phyloP scores from a whole-genome alignment of 2,329 filamentous ascomycete genomes.

The Pseudogymnoascus sp. region DNA sequence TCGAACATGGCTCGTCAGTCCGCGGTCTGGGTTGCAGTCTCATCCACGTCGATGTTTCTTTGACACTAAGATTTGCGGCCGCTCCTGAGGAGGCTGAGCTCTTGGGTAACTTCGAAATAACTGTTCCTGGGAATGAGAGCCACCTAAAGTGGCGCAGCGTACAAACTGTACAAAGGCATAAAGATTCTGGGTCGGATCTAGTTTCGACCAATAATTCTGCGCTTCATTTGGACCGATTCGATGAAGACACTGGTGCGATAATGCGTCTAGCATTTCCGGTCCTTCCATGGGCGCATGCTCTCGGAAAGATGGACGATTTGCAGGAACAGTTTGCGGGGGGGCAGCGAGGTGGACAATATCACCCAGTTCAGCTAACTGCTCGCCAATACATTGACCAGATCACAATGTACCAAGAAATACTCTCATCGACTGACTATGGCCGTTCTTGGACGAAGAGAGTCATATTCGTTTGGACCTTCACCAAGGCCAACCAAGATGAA shows the following conservation, averaged over 20 bases:
- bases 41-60: constrained; percentile 53
- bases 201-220: constrained; percentile 13
- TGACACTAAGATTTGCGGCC: constrained; percentile 49
- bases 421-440: constrained; percentile 42
- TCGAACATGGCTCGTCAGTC: constrained; percentile 41
- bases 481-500: constrained; percentile 41
- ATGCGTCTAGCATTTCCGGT: constrained; percentile 24
- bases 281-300: constrained; percentile 24
- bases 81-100: constrained; percentile 54
- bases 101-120: constrained; percentile 51
- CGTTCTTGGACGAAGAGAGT: constrained; percentile 47
- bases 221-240: constrained; percentile 8
- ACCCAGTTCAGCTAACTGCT: constrained; percentile 31
- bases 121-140: constrained; percentile 39
- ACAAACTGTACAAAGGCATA: constrained; percentile 49
- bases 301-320: constrained; percentile 20
- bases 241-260: constrained; percentile 17
- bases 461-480: constrained; percentile 57
- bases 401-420: constrained; percentile 61
- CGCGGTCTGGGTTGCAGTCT: constrained; percentile 48
- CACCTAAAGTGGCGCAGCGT: constrained; percentile 51
- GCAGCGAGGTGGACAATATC: constrained; percentile 37
- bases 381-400: constrained; percentile 52
- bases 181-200: constrained; percentile 38
- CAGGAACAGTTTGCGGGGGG: constrained; percentile 29